These are phyloP conservation scores for Cunninghamia lanceolata DNA, from an alignment of 75 land plant genomes.

Conservation along the genomic window DNA sequence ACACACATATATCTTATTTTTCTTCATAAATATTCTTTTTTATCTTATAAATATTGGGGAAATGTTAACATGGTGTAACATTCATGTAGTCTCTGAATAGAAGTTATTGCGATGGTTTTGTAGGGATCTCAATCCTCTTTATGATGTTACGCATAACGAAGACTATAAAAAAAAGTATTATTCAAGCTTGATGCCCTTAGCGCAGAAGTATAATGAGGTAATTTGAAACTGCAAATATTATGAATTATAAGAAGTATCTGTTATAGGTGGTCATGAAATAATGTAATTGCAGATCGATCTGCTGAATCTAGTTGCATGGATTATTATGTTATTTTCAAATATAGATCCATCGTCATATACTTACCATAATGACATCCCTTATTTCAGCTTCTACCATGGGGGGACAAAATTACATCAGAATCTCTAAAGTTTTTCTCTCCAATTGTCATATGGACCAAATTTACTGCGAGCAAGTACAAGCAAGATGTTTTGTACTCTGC, in stretches of 20 bases:
- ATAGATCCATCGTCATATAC: background rate
- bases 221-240: background rate
- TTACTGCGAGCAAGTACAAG: conserved; percentile 44
- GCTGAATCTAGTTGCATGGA: background rate
- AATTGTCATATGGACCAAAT: conserved; percentile 89
- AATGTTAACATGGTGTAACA: background rate
- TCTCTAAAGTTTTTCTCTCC: conserved; percentile 95
- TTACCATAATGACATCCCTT: background rate
- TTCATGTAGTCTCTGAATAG: background rate
- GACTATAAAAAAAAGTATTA: conserved; percentile 83
- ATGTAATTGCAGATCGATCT: background rate
- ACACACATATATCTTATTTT: background rate
- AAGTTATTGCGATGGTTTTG: conserved; percentile 6
- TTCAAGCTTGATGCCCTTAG: conserved; percentile 50
- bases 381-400: conserved; percentile 97
- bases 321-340: background rate
- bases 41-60: background rate
- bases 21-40: background rate
- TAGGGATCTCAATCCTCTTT: conserved; percentile 93
- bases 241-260: background rate
- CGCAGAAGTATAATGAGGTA: conserved; percentile 79
- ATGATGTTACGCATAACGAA: conserved; percentile 45
- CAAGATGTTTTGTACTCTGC: conserved; percentile 75
- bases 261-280: background rate
- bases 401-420: conserved; percentile 85